phyloP scores from a whole-genome alignment of 192 early-diverging fungal species.

The Rhizoclosmatium globosum region DNA sequence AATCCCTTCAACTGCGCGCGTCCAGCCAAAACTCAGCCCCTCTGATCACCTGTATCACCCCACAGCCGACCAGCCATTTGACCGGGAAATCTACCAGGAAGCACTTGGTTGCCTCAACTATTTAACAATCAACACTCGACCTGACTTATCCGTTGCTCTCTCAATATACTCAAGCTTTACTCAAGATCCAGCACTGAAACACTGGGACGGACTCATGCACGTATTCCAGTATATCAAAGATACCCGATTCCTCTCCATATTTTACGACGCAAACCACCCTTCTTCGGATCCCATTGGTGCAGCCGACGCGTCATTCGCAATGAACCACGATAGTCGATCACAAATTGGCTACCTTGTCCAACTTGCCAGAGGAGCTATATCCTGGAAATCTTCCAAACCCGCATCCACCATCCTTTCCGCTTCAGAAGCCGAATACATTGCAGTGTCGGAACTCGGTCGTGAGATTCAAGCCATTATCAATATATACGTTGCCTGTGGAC shows the following conservation, averaged over 20 bases:
- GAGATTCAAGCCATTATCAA: background rate
- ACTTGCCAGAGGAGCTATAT: background rate
- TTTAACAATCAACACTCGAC: background rate
- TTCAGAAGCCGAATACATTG: constrained; percentile 28
- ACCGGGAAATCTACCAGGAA: background rate
- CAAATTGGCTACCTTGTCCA: constrained; percentile 5
- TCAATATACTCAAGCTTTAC: background rate
- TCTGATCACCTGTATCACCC: background rate
- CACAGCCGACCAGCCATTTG: background rate
- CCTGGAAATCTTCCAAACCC: background rate
- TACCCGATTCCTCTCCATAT: background rate
- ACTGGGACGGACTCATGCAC: background rate
- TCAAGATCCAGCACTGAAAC: background rate
- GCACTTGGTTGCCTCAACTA: constrained; percentile 21
- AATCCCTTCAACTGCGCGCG: background rate
- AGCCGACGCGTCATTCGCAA: background rate
- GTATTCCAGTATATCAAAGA: background rate
- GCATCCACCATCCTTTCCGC: background rate
- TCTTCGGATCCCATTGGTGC: background rate
- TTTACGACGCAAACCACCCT: background rate
- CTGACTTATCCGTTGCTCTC: background rate
- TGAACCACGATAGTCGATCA: constrained; percentile 2
- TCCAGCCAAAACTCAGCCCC: background rate
- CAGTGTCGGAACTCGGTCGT: background rate
- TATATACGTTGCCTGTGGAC: background rate